Percentiles rank a stretch among this genome's conserved stretches.
Evolutionary conservation across 805 yeast species (phyloP).

Genomic region (Cyberlindnera xishuangbannaensis): DNA sequence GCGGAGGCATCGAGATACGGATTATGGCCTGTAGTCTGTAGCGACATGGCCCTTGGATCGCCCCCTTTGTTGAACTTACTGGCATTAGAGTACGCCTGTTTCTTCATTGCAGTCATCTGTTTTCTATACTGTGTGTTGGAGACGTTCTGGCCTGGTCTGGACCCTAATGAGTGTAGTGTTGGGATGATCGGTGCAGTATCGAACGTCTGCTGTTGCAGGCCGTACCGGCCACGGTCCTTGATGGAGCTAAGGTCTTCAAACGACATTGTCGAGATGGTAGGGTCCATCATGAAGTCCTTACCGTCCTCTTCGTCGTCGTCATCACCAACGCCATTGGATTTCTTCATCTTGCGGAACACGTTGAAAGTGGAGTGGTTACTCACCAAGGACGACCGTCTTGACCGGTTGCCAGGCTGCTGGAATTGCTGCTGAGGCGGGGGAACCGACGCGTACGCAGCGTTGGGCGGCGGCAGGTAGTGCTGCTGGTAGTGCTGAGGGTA

Average conservation of each 20-base stretch:
- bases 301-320: constrained; percentile 34
- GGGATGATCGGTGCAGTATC: constrained; percentile 77
- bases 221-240: constrained; percentile 64
- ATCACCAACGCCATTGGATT: constrained; percentile 13
- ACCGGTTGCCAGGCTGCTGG: constrained; percentile 16
- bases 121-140: constrained; percentile 63
- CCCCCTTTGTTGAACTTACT: constrained; percentile 28
- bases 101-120: constrained; percentile 62
- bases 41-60: constrained; percentile 43
- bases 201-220: constrained; percentile 32
- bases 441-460: constrained; percentile 1
- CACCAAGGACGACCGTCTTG: constrained; percentile 18
- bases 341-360: constrained; percentile 12
- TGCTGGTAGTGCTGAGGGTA: neutral
- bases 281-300: constrained; percentile 29
- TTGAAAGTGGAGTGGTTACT: constrained; percentile 12
- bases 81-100: constrained; percentile 42
- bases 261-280: constrained; percentile 39
- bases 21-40: constrained; percentile 24
- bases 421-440: constrained; percentile 11
- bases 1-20: constrained; percentile 18
- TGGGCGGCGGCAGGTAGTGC: constrained; percentile 14
- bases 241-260: constrained; percentile 61
- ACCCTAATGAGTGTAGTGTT: constrained; percentile 40
- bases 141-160: constrained; percentile 24